Conservation (phyloP, 306 rosid species). For the Vigna unguiculata region DNA sequence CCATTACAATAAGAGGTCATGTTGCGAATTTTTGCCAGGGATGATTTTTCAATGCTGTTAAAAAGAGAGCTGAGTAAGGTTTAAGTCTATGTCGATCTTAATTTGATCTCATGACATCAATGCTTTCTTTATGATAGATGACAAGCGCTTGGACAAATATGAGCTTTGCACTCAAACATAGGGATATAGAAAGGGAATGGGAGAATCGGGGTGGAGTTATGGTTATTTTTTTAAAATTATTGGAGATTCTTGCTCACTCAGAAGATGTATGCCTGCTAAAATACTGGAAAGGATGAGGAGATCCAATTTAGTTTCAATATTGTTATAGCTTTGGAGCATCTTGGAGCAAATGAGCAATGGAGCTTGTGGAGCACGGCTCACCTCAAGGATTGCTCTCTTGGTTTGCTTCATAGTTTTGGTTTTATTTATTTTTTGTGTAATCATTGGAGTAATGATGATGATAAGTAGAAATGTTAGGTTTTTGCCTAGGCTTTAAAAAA, state of each 20-base stretch:
- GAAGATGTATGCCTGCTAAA: conserved; percentile 95
- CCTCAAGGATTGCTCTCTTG: conserved; percentile 99
- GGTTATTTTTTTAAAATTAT: conserved; percentile 78
- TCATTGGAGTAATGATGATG: conserved; percentile 59
- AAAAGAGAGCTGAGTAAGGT: conserved; percentile 83
- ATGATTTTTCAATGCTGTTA: conserved; percentile 59
- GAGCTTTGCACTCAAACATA: conserved; percentile 99
- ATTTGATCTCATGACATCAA: conserved; percentile 87
- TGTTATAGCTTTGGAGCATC: conserved; percentile 96
- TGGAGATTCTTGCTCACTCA: conserved; percentile 98
- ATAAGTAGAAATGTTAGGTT: conserved; percentile 49
- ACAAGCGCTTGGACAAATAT: conserved; percentile 98
- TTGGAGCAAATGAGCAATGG: conserved; percentile 99
- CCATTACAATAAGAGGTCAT: conserved; percentile 46
- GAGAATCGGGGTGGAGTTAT: conserved; percentile 98
- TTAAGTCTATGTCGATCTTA: conserved; percentile 77
- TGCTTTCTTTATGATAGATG: conserved; percentile 99
- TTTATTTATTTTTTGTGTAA: conserved; percentile 66
- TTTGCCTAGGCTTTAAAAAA: conserved; percentile 37
- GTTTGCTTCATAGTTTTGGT: conserved; percentile 99
- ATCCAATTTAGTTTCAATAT: conserved; percentile 87
- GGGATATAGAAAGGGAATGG: conserved; percentile 99
- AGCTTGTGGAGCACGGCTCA: conserved; percentile 99
- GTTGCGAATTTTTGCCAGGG: conserved; percentile 55
- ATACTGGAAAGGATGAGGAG: conserved; percentile 96